Percentiles rank a stretch among this genome's conserved stretches.
These are phyloP conservation scores for Hevea brasiliensis DNA, from an alignment of 345 rosid genomes.

Conservation along the genomic window DNA sequence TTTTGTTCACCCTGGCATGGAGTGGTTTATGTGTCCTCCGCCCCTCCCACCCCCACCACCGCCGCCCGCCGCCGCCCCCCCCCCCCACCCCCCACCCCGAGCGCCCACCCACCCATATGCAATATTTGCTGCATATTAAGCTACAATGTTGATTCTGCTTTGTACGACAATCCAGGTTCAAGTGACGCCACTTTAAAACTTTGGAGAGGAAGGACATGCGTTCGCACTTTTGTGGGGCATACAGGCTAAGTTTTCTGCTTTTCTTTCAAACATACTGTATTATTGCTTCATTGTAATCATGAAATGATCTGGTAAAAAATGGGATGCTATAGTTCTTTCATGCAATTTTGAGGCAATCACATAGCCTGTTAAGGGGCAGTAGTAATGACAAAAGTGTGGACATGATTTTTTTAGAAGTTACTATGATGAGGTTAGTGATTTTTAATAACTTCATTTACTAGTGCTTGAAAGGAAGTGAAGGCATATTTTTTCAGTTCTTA, in stretches of 20 bases:
- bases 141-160: not conserved
- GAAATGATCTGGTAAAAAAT: not conserved
- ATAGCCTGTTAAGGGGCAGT: not conserved
- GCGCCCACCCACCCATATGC: no score
- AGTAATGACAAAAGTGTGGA: not conserved
- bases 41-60: no score
- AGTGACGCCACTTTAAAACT: slow-evolving; percentile 71
- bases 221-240: slow-evolving; percentile 85
- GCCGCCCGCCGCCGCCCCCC: no score
- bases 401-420: not conserved
- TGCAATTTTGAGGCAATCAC: not conserved
- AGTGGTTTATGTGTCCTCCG: no score
- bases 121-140: slow-evolving; percentile 5
- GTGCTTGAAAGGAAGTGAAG: not conserved
- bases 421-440: not conserved
- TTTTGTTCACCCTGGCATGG: not conserved
- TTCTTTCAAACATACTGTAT: not conserved
- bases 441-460: not conserved
- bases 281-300: slow-evolving; percentile 1
- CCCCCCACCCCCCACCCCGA: no score
- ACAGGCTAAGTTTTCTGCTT: slow-evolving; percentile 47
- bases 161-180: slow-evolving; percentile 55
- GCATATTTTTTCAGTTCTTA: not conserved
- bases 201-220: slow-evolving; percentile 82
- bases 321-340: not conserved